These are phyloP conservation scores for Tricholomella constricta DNA, from an alignment of 768 basidiomycete species.

Conservation along the genomic window DNA sequence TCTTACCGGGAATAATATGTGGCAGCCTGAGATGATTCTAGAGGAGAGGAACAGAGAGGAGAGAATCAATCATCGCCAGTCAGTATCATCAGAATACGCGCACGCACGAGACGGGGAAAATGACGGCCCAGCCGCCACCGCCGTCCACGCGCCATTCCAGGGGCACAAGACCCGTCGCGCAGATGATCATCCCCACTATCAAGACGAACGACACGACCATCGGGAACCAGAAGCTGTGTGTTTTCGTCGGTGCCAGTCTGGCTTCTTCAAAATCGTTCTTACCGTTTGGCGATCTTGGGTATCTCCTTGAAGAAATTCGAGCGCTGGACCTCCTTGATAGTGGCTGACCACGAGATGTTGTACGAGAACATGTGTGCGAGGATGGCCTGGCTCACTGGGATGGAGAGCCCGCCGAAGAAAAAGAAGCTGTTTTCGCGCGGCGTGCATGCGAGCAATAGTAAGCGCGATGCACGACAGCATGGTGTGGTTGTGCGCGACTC, in stretches of 20 bases:
- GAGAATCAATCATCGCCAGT: background rate
- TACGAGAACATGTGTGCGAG: conserved; percentile 64
- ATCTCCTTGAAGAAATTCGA: conserved; percentile 93
- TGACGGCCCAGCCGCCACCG: conserved; percentile 62
- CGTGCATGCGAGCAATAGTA: background rate
- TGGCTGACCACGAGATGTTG: conserved; percentile 60
- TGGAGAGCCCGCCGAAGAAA: conserved; percentile 75
- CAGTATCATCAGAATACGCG: background rate
- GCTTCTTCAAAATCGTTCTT: too few species aligned
- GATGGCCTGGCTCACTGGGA: conserved; percentile 69
- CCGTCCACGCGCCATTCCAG: conserved; percentile 60
- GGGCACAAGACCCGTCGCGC: conserved; percentile 48
- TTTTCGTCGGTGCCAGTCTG: conserved; percentile 25
- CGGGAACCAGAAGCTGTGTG: conserved; percentile 58
- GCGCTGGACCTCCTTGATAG: conserved; percentile 78
- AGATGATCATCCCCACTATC: conserved; percentile 59
- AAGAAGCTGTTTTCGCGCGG: conserved; percentile 53
- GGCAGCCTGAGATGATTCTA: conserved; percentile 64
- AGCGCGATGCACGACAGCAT: too few species aligned
- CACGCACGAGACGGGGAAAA: conserved; percentile 65
- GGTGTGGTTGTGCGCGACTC: conserved; percentile 28
- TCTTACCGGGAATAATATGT: conserved; percentile 71
- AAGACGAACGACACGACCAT: conserved; percentile 55
- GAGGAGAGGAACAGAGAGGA: conserved; percentile 21
- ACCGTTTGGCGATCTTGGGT: conserved; percentile 77